phyloP scores from a whole-genome alignment of 225 moss, liverwort and hornwort species.

The Climacium dendroides region DNA sequence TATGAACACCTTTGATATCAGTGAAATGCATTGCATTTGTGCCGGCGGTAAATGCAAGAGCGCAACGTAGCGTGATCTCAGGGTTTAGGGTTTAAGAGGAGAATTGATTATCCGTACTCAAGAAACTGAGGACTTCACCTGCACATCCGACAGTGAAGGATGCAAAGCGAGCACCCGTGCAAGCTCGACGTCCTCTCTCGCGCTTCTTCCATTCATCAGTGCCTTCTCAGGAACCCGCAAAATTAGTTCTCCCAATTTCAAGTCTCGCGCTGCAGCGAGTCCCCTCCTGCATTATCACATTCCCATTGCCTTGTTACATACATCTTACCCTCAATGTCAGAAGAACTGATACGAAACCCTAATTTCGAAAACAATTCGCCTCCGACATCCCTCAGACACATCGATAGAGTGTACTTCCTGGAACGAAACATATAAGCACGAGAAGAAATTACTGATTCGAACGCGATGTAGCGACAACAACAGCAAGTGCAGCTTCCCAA shows the following conservation, averaged over 20 bases:
- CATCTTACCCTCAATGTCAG: not conserved
- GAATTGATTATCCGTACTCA: not conserved
- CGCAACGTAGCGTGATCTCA: not conserved
- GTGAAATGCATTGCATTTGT: too few species aligned
- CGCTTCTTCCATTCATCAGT: constrained; percentile 64
- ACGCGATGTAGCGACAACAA: not conserved
- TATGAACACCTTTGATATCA: too few species aligned
- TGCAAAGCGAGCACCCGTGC: constrained; percentile 27
- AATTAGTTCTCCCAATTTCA: constrained; percentile 67
- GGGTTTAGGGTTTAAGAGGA: not conserved
- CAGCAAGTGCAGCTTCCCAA: not conserved
- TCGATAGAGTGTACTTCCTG: not conserved
- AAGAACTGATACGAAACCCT: not conserved
- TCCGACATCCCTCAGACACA: not conserved
- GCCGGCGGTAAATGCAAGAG: not conserved
- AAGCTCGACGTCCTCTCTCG: constrained; percentile 54
- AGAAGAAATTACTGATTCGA: not conserved
- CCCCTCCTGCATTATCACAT: constrained; percentile 49
- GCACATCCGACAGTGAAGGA: constrained; percentile 50
- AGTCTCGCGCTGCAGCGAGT: constrained; percentile 61
- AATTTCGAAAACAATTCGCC: not conserved
- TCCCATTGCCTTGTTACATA: not conserved
- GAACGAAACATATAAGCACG: not conserved
- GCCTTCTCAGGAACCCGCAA: constrained; percentile 72
- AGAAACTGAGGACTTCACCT: constrained; percentile 26